A percentile compares a stretch with the other conserved stretches of the same genome.
phyloP scores from a whole-genome alignment of 768 basidiomycete genomes.

The Lentinula sp. region DNA sequence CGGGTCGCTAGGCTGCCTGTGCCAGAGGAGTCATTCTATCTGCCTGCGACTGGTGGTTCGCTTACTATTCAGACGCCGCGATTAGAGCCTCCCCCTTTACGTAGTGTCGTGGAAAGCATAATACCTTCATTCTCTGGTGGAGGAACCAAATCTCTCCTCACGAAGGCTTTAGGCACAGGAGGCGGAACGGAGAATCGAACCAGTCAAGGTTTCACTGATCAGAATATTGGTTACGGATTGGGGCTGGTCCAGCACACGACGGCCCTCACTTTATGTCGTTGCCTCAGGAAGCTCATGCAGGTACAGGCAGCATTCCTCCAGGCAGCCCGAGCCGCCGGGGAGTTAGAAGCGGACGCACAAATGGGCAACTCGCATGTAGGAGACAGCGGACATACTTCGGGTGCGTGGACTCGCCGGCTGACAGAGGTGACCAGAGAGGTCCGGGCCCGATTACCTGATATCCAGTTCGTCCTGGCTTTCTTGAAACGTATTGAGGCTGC shows the following conservation, averaged over 20 bases:
- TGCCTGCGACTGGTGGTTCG: not conserved
- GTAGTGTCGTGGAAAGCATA: slow-evolving; percentile 67
- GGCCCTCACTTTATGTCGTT: slow-evolving; percentile 71
- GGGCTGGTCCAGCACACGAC: slow-evolving; percentile 83
- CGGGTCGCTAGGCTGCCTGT: slow-evolving; percentile 72
- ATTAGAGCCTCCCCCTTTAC: slow-evolving; percentile 70
- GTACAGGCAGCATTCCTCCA: slow-evolving; percentile 45
- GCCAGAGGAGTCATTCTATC: slow-evolving; percentile 53
- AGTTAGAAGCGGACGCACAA: slow-evolving; percentile 32
- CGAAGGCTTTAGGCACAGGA: slow-evolving; percentile 64
- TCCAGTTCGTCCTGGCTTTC: slow-evolving; percentile 80
- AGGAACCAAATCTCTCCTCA: slow-evolving; percentile 65
- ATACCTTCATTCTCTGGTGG: slow-evolving; percentile 52
- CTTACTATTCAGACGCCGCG: slow-evolving; percentile 22
- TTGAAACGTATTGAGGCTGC: slow-evolving; percentile 40
- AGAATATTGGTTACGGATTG: slow-evolving; percentile 32
- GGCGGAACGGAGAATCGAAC: not conserved
- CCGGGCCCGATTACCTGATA: slow-evolving; percentile 75
- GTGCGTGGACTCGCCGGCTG: slow-evolving; percentile 66
- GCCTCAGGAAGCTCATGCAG: slow-evolving; percentile 61
- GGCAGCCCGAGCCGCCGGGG: slow-evolving; percentile 51
- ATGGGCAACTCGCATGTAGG: not conserved
- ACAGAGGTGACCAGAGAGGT: slow-evolving; percentile 73
- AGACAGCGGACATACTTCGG: slow-evolving; percentile 24
- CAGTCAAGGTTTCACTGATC: not conserved